Evolutionary conservation across 1,139 yeast genomes (phyloP).

Genomic region (Sugiyamaella sp.): DNA sequence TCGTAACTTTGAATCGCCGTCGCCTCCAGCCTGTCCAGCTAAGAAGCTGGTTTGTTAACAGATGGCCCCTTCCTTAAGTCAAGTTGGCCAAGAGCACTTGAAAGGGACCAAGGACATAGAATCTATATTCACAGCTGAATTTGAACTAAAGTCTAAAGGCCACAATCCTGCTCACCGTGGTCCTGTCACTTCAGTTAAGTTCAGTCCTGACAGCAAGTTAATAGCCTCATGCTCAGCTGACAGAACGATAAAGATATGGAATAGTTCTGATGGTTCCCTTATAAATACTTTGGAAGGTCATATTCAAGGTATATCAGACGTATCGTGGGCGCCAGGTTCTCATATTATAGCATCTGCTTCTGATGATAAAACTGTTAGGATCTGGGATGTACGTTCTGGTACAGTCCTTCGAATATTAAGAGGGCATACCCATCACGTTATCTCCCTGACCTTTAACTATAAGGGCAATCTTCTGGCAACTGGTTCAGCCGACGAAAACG

Average conservation of each 20-base stretch:
- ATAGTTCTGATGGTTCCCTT: slow-evolving; percentile 40
- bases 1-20: too few relatives aligned
- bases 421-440: slow-evolving; percentile 87
- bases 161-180: slow-evolving; percentile 27
- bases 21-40: too few relatives aligned
- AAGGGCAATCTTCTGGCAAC: slow-evolving; percentile 80
- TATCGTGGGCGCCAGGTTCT: slow-evolving; percentile 79
- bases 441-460: slow-evolving; percentile 66
- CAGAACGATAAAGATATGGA: slow-evolving; percentile 50
- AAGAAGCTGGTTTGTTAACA: neutral
- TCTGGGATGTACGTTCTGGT: slow-evolving; percentile 60
- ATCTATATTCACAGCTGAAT: neutral
- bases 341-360: slow-evolving; percentile 78
- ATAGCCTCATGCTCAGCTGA: slow-evolving; percentile 64
- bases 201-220: slow-evolving; percentile 65
- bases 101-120: neutral
- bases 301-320: slow-evolving; percentile 65
- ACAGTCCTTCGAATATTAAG: slow-evolving; percentile 51
- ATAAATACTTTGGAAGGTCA: slow-evolving; percentile 60
- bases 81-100: neutral
- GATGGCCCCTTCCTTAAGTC: neutral
- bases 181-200: slow-evolving; percentile 52
- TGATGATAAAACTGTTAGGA: slow-evolving; percentile 78
- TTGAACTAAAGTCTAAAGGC: neutral
- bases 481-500: slow-evolving; percentile 90